These are phyloP conservation scores for Gremmenia infestans DNA, from an alignment of 2,329 filamentous ascomycete genomes.

Conservation along the genomic window DNA sequence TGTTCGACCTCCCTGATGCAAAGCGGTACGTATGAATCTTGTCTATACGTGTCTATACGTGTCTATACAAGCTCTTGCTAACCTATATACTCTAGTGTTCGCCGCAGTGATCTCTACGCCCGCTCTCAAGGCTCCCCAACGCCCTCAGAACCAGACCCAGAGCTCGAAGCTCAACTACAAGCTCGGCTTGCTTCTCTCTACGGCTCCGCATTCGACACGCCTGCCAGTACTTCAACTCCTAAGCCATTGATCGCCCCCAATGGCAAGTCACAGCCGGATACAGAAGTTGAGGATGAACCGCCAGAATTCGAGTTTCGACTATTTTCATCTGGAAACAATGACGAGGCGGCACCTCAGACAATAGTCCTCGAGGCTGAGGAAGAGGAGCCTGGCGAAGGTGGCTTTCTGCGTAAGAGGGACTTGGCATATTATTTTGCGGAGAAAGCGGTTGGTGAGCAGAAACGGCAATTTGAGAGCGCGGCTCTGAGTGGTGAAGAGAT, in stretches of 20 bases:
- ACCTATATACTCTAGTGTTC: slow-evolving; percentile 38
- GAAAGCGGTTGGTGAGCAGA: slow-evolving; percentile 34
- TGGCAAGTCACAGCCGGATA: background rate
- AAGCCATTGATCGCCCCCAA: background rate
- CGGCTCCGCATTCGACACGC: slow-evolving; percentile 9
- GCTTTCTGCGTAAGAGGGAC: slow-evolving; percentile 39
- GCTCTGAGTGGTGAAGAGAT: slow-evolving; percentile 52
- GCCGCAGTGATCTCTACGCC: slow-evolving; percentile 48
- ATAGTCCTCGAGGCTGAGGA: slow-evolving; percentile 45
- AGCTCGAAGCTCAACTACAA: slow-evolving; percentile 13
- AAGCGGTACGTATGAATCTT: slow-evolving; percentile 40
- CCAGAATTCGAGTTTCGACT: slow-evolving; percentile 52
- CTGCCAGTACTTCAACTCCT: background rate
- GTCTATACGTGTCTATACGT: background rate
- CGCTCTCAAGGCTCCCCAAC: slow-evolving; percentile 19
- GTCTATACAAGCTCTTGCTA: background rate
- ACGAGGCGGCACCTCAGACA: slow-evolving; percentile 36
- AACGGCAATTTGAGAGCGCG: slow-evolving; percentile 38
- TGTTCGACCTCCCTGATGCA: slow-evolving; percentile 49
- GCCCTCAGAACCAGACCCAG: slow-evolving; percentile 24
- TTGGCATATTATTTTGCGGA: slow-evolving; percentile 45
- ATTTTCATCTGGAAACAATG: slow-evolving; percentile 37
- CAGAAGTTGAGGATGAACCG: slow-evolving; percentile 25
- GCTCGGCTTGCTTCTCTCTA: slow-evolving; percentile 23
- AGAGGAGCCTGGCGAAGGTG: slow-evolving; percentile 35